These are phyloP conservation scores for Wickerhamomyces chambardii DNA, from an alignment of 805 yeast species.

Conservation along the genomic window DNA sequence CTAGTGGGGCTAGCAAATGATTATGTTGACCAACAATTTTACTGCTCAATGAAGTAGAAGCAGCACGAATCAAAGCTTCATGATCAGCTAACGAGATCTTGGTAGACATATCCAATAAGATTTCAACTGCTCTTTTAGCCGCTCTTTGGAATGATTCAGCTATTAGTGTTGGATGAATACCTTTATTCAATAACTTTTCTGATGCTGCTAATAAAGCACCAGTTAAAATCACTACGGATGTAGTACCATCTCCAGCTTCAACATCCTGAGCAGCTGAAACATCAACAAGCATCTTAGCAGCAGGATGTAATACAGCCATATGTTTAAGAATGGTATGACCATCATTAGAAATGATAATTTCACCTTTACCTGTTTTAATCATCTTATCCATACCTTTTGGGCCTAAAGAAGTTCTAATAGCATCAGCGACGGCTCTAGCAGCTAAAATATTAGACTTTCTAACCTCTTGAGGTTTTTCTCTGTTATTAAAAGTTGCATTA, in stretches of 20 bases:
- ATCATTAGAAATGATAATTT: constrained; percentile 84
- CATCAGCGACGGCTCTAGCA: constrained; percentile 66
- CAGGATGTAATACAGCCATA: constrained; percentile 94
- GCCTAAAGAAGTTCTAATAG: constrained; percentile 78
- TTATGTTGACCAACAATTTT: constrained; percentile 94
- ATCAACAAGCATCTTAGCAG: constrained; percentile 92
- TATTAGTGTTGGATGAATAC: constrained; percentile 96
- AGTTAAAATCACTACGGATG: constrained; percentile 86
- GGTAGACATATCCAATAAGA: constrained; percentile 54
- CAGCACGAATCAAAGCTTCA: constrained; percentile 74
- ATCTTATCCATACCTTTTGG: constrained; percentile 99
- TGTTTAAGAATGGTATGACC: constrained; percentile 96
- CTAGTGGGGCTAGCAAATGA: constrained; percentile 78
- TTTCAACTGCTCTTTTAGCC: constrained; percentile 67
- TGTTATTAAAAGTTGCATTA: constrained; percentile 85
- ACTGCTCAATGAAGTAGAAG: constrained; percentile 89
- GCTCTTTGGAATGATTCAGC: constrained; percentile 86
- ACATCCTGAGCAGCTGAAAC: constrained; percentile 96
- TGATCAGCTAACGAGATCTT: constrained; percentile 58
- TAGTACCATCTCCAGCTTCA: constrained; percentile 98
- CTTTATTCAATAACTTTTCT: constrained; percentile 82
- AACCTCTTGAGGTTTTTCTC: constrained; percentile 62
- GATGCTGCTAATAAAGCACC: constrained; percentile 94
- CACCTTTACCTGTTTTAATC: constrained; percentile 78
- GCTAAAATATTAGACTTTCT: constrained; percentile 50